phyloP scores from a whole-genome alignment of 1,284 basidiomycete species.

The Kalmanozyma brasiliensis region DNA sequence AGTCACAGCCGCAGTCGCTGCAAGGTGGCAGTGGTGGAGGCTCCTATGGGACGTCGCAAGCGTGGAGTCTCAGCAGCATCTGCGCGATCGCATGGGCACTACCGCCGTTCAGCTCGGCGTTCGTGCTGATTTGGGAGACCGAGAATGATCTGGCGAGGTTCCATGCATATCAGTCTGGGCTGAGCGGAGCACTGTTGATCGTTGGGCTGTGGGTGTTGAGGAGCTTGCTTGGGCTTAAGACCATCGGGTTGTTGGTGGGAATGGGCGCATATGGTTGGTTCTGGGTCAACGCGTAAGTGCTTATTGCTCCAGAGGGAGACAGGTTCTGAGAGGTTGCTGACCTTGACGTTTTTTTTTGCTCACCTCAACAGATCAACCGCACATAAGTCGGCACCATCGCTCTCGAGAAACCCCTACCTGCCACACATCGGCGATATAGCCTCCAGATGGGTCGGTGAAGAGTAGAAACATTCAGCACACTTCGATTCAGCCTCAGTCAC shows the following conservation, averaged over 20 bases:
- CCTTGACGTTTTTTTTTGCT: no score
- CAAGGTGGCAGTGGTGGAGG: constrained; percentile 11
- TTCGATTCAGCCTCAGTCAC: not conserved
- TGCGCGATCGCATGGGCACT: constrained; percentile 56
- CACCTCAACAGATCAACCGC: constrained; percentile 39
- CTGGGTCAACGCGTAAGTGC: constrained; percentile 62
- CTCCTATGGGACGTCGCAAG: constrained; percentile 39
- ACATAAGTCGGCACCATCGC: constrained; percentile 47
- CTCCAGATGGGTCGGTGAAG: constrained; percentile 54
- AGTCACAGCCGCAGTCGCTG: constrained; percentile 6
- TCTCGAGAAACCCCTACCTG: constrained; percentile 49
- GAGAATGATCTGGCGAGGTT: constrained; percentile 60
- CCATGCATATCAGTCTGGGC: constrained; percentile 60
- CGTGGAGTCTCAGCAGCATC: constrained; percentile 53
- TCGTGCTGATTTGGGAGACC: constrained; percentile 59
- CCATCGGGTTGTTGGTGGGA: constrained; percentile 54
- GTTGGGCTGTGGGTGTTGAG: constrained; percentile 52
- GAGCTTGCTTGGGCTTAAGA: constrained; percentile 52
- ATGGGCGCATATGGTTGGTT: constrained; percentile 61
- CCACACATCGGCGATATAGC: constrained; percentile 51
- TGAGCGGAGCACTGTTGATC: constrained; percentile 49
- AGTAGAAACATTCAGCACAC: constrained; percentile 7
- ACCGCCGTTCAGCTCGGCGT: constrained; percentile 55
- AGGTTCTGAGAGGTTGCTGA: no score
- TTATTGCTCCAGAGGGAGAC: no score